phyloP scores from a whole-genome alignment of 495 filamentous ascomycete genomes.

The Penicillium waksmanii region DNA sequence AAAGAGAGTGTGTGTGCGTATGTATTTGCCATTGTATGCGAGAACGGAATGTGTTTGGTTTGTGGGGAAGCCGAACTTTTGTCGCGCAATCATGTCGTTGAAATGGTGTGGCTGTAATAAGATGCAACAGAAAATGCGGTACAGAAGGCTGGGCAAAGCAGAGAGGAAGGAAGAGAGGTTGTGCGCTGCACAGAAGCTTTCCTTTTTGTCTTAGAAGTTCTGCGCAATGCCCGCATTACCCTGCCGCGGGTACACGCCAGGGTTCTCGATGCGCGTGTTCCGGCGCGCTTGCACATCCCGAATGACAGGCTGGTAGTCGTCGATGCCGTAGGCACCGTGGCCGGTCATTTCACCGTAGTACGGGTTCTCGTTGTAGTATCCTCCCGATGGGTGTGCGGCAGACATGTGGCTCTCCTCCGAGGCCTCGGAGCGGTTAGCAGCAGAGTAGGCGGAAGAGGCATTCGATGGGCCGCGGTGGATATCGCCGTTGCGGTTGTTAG shows the following conservation, averaged over 20 bases:
- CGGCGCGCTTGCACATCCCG: constrained; percentile 89
- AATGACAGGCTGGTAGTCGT: constrained; percentile 77
- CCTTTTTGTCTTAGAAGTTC: constrained; percentile 74
- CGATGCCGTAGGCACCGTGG: constrained; percentile 60
- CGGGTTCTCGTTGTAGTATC: constrained; percentile 57
- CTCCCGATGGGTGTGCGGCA: constrained; percentile 45
- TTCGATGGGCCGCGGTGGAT: constrained; percentile 93
- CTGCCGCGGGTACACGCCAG: constrained; percentile 82
- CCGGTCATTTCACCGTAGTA: constrained; percentile 59
- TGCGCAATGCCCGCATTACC: constrained; percentile 95
- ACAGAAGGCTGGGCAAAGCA: background rate
- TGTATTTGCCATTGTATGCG: constrained; percentile 1
- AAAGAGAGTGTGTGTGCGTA: constrained; percentile 2
- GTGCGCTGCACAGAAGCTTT: background rate
- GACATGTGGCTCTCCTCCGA: constrained; percentile 74
- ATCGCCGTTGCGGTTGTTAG: constrained; percentile 62
- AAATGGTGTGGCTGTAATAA: background rate
- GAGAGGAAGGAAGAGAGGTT: background rate
- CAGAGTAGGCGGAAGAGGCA: constrained; percentile 94
- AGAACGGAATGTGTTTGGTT: background rate
- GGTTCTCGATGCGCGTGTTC: constrained; percentile 93
- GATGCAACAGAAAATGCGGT: background rate
- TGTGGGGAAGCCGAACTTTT: constrained; percentile 16
- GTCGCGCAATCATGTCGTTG: background rate
- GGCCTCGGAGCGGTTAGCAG: constrained; percentile 77